phyloP scores from a whole-genome alignment of 1,284 basidiomycete species.

The Wallemia hederae region DNA sequence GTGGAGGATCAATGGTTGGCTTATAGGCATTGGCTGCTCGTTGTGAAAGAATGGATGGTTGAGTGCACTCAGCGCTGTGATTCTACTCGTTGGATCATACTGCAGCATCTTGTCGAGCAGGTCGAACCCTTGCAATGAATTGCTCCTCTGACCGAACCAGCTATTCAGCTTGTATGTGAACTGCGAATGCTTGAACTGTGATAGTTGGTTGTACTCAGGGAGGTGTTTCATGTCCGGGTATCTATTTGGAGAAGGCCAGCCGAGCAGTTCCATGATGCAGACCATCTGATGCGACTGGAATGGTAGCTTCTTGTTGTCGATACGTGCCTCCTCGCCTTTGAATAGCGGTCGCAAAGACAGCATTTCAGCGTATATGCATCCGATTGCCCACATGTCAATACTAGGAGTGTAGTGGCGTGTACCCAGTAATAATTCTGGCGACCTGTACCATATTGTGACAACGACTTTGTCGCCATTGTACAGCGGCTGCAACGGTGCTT shows the following conservation, averaged over 20 bases:
- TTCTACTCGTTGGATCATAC: not conserved
- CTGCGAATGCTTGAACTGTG: not conserved
- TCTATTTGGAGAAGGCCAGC: conserved; percentile 32
- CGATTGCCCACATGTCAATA: conserved; percentile 70
- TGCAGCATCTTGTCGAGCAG: not conserved
- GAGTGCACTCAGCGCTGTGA: not conserved
- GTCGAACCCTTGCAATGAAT: not conserved
- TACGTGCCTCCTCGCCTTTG: conserved; percentile 94
- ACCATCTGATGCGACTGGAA: conserved; percentile 82
- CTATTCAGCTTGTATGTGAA: not conserved
- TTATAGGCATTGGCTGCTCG: not conserved
- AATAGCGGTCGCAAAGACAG: conserved; percentile 82
- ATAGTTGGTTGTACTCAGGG: not conserved
- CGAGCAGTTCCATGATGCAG: conserved; percentile 82
- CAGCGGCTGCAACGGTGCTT: conserved; percentile 56
- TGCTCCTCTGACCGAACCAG: not conserved
- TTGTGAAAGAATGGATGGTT: not conserved
- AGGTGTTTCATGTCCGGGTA: not conserved
- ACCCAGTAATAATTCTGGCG: conserved; percentile 76
- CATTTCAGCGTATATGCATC: conserved; percentile 87
- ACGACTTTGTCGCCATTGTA: conserved; percentile 81
- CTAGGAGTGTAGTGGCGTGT: conserved; percentile 63
- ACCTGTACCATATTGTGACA: conserved; percentile 97
- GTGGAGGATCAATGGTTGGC: not conserved
- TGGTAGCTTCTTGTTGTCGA: conserved; percentile 77